phyloP scores from a whole-genome alignment of 495 filamentous ascomycete genomes.

The Penicillium dipodomyicola region DNA sequence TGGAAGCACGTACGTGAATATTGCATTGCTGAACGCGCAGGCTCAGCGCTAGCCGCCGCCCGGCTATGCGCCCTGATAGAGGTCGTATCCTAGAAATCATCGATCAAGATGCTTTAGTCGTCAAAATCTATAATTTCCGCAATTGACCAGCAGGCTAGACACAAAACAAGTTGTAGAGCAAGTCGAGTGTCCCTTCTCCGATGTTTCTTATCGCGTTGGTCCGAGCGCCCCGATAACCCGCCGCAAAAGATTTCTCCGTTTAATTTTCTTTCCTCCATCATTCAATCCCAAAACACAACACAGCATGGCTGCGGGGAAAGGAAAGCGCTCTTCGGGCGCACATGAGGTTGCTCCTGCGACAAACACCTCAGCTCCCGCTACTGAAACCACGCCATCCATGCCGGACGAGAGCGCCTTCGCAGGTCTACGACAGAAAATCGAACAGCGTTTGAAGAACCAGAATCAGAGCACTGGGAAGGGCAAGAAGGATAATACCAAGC shows the following conservation, averaged over 20 bases:
- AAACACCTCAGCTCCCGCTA: slow-evolving; percentile 18
- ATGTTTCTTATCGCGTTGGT: slow-evolving; percentile 32
- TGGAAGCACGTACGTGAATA: slow-evolving; percentile 25
- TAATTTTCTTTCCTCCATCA: slow-evolving; percentile 25
- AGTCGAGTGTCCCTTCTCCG: slow-evolving; percentile 14
- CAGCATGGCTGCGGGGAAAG: slow-evolving; percentile 43
- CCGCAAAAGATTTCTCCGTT: slow-evolving; percentile 37
- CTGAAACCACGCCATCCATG: slow-evolving; percentile 30
- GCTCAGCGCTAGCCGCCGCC: slow-evolving; percentile 13
- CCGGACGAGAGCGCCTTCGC: slow-evolving; percentile 61
- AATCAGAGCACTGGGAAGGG: slow-evolving; percentile 44
- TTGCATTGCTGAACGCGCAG: slow-evolving; percentile 22
- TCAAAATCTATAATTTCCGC: background rate
- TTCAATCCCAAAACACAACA: slow-evolving; percentile 18
- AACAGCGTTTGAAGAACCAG: slow-evolving; percentile 50
- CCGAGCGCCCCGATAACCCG: slow-evolving; percentile 34
- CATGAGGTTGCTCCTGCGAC: slow-evolving; percentile 22
- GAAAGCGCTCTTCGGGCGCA: slow-evolving; percentile 40
- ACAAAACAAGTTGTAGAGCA: slow-evolving; percentile 12
- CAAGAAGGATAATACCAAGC: slow-evolving; percentile 45
- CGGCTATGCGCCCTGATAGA: slow-evolving; percentile 8
- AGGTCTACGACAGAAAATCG: slow-evolving; percentile 63
- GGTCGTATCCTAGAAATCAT: slow-evolving; percentile 18
- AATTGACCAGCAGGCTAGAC: slow-evolving; percentile 9
- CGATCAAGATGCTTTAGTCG: background rate